Evolutionary conservation across 192 early-diverging fungal genomes (phyloP), one percentile per base, ranked within the genome.

Genomic region (Coemansia sp.): DNA sequence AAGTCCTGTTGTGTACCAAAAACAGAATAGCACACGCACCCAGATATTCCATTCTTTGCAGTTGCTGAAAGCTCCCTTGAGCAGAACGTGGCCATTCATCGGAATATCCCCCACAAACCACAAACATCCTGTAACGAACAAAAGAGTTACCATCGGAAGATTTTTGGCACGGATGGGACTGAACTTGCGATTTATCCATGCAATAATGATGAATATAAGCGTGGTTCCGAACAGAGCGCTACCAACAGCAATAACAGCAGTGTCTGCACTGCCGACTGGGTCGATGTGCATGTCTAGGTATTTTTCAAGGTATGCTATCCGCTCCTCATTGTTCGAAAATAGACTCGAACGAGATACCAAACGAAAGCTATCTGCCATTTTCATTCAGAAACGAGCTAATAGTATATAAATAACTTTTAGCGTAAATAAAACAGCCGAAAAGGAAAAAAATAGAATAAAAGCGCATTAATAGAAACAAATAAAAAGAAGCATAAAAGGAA

Each of bases 21-120:
- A 70, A 33, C 61, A 63, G 29, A 59, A 55, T 26, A 70, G 48
- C 13, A 64, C 62, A 25, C 60, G 60, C 18, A 55, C 59, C 59
- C 66, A 59, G 15, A 39, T 39, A 15, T 39, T 39, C 37, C 37
- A 37, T 39, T 64, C 26, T 61, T 64, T 64, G 63, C 63, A 64
- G 33, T 64, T 23, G 25, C 49, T 64, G 15, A 39, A 39, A 15
- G 37, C 37, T 1, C 37, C 37, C 49, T 58, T 62, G 12, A 62
- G 25, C 7, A 60, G 15, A 2, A 69, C 59, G 7, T 62, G 67
- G 1, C 67, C 67, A 13, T 69, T 69, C 59, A 57, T 69, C 1
- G 59, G 59, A 7, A 69, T 30, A 51, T 69, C 67, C 30, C 67
- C 67, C n/a, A 69, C 1, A 56, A 69, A 62, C 67, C 67, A 69